A percentile compares a stretch with the other conserved stretches of the same genome.
Conservation (phyloP, 768 basidiomycete genomes). For the Trametes cingulata region DNA sequence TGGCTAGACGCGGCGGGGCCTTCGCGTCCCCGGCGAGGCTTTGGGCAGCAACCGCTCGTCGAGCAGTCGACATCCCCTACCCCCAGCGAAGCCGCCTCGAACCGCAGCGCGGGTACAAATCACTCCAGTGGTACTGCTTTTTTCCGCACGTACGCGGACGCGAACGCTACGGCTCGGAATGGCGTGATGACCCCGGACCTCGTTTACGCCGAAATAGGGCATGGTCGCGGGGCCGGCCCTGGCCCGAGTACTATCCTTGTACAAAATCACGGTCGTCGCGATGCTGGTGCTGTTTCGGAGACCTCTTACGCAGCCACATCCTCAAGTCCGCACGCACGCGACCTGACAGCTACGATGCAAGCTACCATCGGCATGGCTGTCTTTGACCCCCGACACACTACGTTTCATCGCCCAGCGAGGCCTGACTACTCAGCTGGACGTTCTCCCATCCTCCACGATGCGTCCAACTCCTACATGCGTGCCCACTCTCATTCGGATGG, state of each 20-base stretch:
- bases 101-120: conserved; percentile 51
- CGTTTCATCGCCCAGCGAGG: conserved; percentile 10
- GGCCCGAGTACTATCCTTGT: conserved; percentile 22
- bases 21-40: conserved; percentile 56
- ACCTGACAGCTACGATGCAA: neutral
- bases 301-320: conserved; percentile 2
- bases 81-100: conserved; percentile 60
- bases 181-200: conserved; percentile 73
- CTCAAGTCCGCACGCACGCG: conserved; percentile 9
- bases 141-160: conserved; percentile 58
- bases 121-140: conserved; percentile 60
- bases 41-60: conserved; percentile 56
- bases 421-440: conserved; percentile 11
- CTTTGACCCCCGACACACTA: conserved; percentile 9
- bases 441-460: conserved; percentile 24
- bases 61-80: conserved; percentile 55
- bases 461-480: conserved; percentile 27
- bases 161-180: conserved; percentile 36
- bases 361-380: conserved; percentile 18
- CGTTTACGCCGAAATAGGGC: conserved; percentile 75
- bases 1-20: conserved; percentile 31
- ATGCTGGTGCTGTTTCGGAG: conserved; percentile 3
- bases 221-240: conserved; percentile 55
- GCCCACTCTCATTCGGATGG: conserved; percentile 13
- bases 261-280: conserved; percentile 10